Base-by-base conservation (phyloP, 306 rosid species). In the Hylodesmum podocarpum region DNA sequence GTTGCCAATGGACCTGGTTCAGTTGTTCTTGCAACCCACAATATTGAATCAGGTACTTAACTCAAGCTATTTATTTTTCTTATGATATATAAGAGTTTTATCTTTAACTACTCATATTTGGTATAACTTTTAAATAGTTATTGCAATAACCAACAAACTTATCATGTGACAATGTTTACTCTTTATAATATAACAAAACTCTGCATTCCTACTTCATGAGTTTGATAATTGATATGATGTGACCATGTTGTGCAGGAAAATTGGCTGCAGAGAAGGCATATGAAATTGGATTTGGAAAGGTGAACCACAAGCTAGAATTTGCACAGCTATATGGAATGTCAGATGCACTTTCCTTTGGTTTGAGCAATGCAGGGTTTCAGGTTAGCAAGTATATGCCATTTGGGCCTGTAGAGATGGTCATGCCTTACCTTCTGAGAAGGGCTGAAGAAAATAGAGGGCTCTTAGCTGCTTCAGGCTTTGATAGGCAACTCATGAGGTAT, bases 351-450 rank as follows among this genome's bases (percentile, higher is more conserved):
- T 94, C 98, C 15, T 90, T 80, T 59, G 92, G 93, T 8, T 79
- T 94, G 64, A 83, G 88, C 78, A 90, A 86, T 64, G 94, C 93
- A 16, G 98, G 98, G 39, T 94, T 94, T 81, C 94, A 83, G 72
- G 98, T 94, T 1, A 94, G 98, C 83, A 94, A 94, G 73, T 94
- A 87, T 5, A 89, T 94, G 98, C 97, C 98, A 1, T 92, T 87
- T 77, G 98, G 97, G 15, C 89, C 92, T 0, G 81, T 94, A 6
- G 91, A 90, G 6, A 78, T 70, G 84, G 93, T 94, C 9, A 88
- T 94, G 77, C 98, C 98, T 18, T 94, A 94, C n/a, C 89, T 94
- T 6, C 58, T 94, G 0, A 83, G 98, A 58, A 88, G 98, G 59
- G 97, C 98, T 1, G 98, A 92, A 69, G 98, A 92, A 25, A 94